Evolutionary conservation across 495 filamentous ascomycete species (phyloP).

Genomic region (Podospora comata): DNA sequence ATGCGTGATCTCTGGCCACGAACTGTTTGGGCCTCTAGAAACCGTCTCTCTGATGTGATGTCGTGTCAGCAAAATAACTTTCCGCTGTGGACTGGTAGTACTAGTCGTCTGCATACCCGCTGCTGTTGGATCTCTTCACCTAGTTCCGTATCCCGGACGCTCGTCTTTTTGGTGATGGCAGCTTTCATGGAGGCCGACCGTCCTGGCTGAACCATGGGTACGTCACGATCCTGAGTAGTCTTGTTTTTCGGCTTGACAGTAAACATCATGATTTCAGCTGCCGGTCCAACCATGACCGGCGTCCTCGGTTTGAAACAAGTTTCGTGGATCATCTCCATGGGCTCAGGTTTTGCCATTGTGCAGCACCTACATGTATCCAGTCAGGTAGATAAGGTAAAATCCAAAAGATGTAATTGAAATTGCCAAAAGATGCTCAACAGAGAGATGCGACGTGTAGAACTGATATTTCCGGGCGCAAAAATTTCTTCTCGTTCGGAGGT

Average conservation of each 20-base stretch:
- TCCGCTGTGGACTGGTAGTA: background rate
- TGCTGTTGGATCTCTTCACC: slow-evolving; percentile 31
- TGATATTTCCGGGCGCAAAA: too few species aligned
- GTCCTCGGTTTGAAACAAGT: background rate
- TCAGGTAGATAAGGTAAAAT: too few species aligned
- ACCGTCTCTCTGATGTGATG: too few species aligned
- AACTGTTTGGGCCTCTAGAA: background rate
- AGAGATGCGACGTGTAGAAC: too few species aligned
- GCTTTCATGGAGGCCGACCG: slow-evolving; percentile 20
- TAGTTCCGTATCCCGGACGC: slow-evolving; percentile 27
- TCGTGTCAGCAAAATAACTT: slow-evolving; percentile 1
- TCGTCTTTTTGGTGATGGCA: slow-evolving; percentile 19
- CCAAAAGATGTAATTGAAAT: too few species aligned
- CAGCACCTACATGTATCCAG: background rate
- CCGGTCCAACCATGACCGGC: background rate
- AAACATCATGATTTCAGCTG: slow-evolving; percentile 8
- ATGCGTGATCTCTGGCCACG: slow-evolving; percentile 30
- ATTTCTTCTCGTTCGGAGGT: background rate
- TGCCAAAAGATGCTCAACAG: too few species aligned
- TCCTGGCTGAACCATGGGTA: background rate
- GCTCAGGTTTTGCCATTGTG: background rate
- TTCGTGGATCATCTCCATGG: slow-evolving; percentile 10
- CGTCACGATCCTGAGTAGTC: background rate
- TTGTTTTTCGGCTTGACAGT: background rate
- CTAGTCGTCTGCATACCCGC: slow-evolving; percentile 16